A percentile compares a stretch with the other conserved stretches of the same genome.
These are phyloP conservation scores for Ramalina intermedia DNA, from an alignment of 495 filamentous ascomycete species.

Conservation along the genomic window DNA sequence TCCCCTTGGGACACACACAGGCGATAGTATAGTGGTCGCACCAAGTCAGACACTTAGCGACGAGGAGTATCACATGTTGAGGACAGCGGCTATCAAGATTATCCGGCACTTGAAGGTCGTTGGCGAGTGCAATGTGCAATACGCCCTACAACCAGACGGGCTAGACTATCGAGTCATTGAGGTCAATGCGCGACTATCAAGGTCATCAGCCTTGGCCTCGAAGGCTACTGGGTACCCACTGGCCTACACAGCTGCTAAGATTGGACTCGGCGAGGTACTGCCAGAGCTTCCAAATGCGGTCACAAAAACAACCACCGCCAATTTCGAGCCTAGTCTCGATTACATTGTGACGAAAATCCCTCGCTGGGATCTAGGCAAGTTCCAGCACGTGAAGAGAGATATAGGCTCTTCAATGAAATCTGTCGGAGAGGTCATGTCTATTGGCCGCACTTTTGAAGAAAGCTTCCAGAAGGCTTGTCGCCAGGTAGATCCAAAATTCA, in stretches of 20 bases:
- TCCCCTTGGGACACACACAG: conserved; percentile 88
- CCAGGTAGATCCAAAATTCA: conserved; percentile 81
- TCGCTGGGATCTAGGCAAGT: conserved; percentile 93
- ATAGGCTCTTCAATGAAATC: conserved; percentile 98
- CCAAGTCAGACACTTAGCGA: conserved; percentile 92
- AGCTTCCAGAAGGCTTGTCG: conserved; percentile 98
- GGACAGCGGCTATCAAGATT: conserved; percentile 90
- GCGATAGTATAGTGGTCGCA: conserved; percentile 93
- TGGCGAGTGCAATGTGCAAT: conserved; percentile 97
- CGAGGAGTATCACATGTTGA: conserved; percentile 98
- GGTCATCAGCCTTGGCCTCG: conserved; percentile 87
- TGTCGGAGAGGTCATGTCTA: conserved; percentile 97
- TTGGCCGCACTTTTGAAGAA: conserved; percentile 94
- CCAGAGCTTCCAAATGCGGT: conserved; percentile 94
- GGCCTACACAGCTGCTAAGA: conserved; percentile 94
- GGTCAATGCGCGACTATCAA: conserved; percentile 89
- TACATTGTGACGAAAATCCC: conserved; percentile 98
- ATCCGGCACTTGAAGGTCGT: conserved; percentile 90
- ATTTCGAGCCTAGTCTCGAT: conserved; percentile 94
- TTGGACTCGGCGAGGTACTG: conserved; percentile 84
- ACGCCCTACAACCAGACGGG: conserved; percentile 86
- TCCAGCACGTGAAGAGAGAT: conserved; percentile 94
- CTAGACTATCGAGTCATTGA: conserved; percentile 96
- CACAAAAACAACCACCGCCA: conserved; percentile 95
- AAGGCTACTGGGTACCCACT: conserved; percentile 95